Evolutionary conservation across 805 yeast genomes (phyloP), one percentile per base, ranked within the genome.

Genomic region (Cyberlindnera maritima): DNA sequence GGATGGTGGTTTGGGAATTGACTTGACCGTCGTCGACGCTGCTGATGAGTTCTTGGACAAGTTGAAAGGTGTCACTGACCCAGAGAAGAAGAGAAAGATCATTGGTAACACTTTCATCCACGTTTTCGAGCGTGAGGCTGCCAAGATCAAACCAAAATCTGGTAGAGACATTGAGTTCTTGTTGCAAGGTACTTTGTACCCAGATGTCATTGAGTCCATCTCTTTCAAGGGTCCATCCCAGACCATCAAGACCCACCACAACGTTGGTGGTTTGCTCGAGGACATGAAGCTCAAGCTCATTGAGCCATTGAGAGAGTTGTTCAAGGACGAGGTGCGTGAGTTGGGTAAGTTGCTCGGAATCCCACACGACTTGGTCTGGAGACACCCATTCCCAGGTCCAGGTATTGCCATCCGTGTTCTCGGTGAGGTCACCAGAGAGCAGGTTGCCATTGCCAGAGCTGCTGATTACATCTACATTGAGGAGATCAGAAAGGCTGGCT

Each of bases 321-420:
- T 94, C 81, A 94, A 94, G 75, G 99, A 94, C 69, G 99, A 94
- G 78, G 99, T 94, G 49, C 89, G 99, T 72, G 88, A 85, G 61
- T 76, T 94, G 59, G 99, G 99, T 72, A 88, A 89, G 75, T 72
- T 94, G 44, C 74, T 94, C 74, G 97, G 96, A 42, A 92, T 94
- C 61, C 95, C 97, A 31, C 94, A 88, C 65, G 98, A 94, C 61
- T 79, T 94, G 60, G 98, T 94, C 58, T 92, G 98, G 98, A 88
- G 99, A 79, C 99, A 94, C 68, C 99, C 99, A 48, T 94, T 94
- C 96, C 99, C 99, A 62, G 99, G 99, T 67, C 99, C 99, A 68
- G 99, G 99, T 76, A 87, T 94, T 66, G 99, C 97, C 59, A 94
- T 94, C 69, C 85, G 99, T 73, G 95, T 94, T 47, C 76, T 94